Base-by-base conservation (phyloP, 805 yeast species). In the Candida oleophila region DNA sequence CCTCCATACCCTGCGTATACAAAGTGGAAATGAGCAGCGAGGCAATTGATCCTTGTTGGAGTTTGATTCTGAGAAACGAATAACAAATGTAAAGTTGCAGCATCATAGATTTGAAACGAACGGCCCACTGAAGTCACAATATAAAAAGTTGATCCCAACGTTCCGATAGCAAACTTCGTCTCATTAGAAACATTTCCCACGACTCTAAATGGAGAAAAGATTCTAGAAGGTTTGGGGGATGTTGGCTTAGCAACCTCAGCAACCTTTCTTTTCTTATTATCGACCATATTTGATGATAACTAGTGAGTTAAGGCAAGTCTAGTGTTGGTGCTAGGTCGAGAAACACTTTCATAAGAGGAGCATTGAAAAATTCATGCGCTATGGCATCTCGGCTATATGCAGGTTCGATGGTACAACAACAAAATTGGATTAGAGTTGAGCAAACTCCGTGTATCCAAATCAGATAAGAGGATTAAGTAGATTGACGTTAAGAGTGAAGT, bases 71-170 rank as follows among this genome's bases (percentile, higher is more conserved):
- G 87, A 0, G 96, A 88, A 11, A 92, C 95, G 66, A 94, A 92
- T 19, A 92, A 69, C 51, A 92, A 71, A 55, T 88, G 94, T 51
- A 92, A 71, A 4, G 87, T 89, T 28, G 92, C 82, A 57, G 87
- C 96, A 69, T 94, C 99, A 60, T 87, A 94, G 22, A 94, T 89
- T 64, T 92, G 98, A 70, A 94, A 89, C 1, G 92, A 77, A 44
- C 82, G 76, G 2, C 97, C 98, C 19, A 94, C 96, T 39, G 88
- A 83, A 0, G 98, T 92, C 15, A 85, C 96, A 35, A 89, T 81
- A 58, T 91, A 87, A 57, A 87, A 91, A 1, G 96, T 82, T 14
- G 88, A 77, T 44, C 99, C 99, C 49, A 92, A 74, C 1, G 92
- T 82, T 22, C 98, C 95, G 18, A 89, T 73, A 4, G 96, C 87